These are phyloP conservation scores for Nothomitra cinnamomea DNA, from an alignment of 2,329 filamentous ascomycete species.

Conservation along the genomic window DNA sequence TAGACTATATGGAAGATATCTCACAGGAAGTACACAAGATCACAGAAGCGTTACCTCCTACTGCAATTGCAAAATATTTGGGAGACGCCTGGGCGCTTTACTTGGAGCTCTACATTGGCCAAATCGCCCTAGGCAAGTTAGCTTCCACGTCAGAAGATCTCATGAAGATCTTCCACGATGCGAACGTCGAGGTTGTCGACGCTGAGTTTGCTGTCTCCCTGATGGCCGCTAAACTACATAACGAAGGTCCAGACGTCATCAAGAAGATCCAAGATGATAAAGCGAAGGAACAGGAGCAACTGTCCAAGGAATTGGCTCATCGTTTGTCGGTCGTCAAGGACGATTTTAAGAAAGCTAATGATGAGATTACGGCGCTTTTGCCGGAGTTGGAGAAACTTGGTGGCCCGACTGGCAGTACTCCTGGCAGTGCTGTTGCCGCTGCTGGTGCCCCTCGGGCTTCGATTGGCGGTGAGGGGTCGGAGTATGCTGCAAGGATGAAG, in stretches of 20 bases:
- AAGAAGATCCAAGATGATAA: not conserved
- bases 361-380: not conserved
- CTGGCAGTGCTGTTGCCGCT: not conserved
- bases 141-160: not conserved
- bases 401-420: not conserved
- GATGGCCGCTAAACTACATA: not conserved
- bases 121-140: not conserved
- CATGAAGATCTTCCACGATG: not conserved
- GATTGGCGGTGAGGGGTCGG: not conserved
- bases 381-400: not conserved
- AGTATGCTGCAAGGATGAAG: conserved; percentile 3
- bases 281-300: not conserved
- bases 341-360: conserved; percentile 1
- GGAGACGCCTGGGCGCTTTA: not conserved
- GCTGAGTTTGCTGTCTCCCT: not conserved
- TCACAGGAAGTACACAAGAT: conserved; percentile 4
- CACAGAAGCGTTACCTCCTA: not conserved
- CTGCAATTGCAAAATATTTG: not conserved
- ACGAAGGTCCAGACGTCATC: not conserved
- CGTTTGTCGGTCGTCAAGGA: not conserved
- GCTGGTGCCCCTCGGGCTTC: not conserved
- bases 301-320: conserved; percentile 3
- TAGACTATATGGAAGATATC: conserved; percentile 5
- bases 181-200: not conserved
- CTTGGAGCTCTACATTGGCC: conserved; percentile 1